These are phyloP conservation scores for Aegilops bicornis DNA, from an alignment of 176 grass and related monocot genomes.

Conservation along the genomic window DNA sequence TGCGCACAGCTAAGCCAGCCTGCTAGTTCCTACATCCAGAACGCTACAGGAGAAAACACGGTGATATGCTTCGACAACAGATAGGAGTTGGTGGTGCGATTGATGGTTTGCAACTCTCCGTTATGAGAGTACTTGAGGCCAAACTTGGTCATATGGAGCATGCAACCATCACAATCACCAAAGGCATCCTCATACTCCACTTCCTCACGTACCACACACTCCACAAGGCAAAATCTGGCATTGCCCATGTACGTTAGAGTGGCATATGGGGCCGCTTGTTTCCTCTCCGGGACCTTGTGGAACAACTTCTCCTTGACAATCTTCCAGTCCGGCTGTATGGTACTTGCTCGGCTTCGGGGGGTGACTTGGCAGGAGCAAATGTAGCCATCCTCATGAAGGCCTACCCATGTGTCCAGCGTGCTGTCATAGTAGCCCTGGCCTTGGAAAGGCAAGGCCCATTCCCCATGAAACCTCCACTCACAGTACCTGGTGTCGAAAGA, in stretches of 20 bases:
- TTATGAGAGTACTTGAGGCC: background rate
- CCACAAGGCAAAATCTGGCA: background rate
- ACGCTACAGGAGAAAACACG: background rate
- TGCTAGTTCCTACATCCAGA: background rate
- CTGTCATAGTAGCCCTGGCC: slow-evolving; percentile 5
- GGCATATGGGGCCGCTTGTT: background rate
- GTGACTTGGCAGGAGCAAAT: slow-evolving; percentile 5
- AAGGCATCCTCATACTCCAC: background rate
- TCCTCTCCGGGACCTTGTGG: background rate
- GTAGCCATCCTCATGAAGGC: background rate
- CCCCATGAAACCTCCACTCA: background rate
- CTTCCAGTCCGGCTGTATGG: background rate
- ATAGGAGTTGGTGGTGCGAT: background rate
- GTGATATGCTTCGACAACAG: background rate
- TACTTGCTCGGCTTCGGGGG: background rate
- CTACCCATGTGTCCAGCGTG: slow-evolving; percentile 3
- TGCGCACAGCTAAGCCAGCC: background rate
- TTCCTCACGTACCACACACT: background rate
- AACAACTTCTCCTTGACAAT: background rate
- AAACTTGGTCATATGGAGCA: background rate
- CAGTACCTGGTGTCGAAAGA: background rate
- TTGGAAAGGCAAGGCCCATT: background rate
- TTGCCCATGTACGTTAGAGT: background rate
- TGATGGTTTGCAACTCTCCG: background rate
- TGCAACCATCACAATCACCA: background rate